Evolutionary conservation across 2,329 filamentous ascomycete species (phyloP), one percentile per base, ranked within the genome.

Genomic region (Acrodontium crateriforme): DNA sequence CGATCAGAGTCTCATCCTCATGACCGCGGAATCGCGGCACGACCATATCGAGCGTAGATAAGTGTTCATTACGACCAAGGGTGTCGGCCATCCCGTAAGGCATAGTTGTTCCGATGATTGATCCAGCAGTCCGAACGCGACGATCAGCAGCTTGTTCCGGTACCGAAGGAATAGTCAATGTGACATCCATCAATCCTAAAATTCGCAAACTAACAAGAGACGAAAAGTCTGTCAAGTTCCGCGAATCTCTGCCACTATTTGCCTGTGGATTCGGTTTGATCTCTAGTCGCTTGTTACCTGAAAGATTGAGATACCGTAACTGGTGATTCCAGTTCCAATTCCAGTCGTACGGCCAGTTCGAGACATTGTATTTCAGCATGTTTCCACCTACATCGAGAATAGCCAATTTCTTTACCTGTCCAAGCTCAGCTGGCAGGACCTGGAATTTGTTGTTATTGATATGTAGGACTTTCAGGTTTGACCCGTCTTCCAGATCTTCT

Each of bases 281-380:
- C 55, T 98, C 89, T 18, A 98, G 60, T 27, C 87, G 75, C 55
- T 93, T 94, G 60, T 98, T 98, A 28, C 89, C 89, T 1, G 87
- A 95, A 47, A 98, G 65, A 48, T 95, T 98, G 37, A 98, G 74
- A 49, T 91, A 98, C 38, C 85, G 79, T 40, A 98, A 61, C 45
- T 94, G 91, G 26, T 80, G 82, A 47, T 98, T 98, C 66, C 89
- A 81, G 49, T 95, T 95, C 89, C 89, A 98, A 47, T 98, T 98
- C 89, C 89, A 98, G 52, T 98, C 89, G 50, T 98, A 98, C 0
- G 87, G 89, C 66, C 92, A 93, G 48, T 98, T 98, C 16, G 84
- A 89, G 25, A 98, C 91, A 51, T 98, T 98, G 67, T 98, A 98
- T 55, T 95, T 98, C 32, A 98, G 64, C 13, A 72, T 75, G 50